These are phyloP conservation scores for Aspergillus awamori DNA, from an alignment of 2,329 filamentous ascomycete species.

Conservation along the genomic window DNA sequence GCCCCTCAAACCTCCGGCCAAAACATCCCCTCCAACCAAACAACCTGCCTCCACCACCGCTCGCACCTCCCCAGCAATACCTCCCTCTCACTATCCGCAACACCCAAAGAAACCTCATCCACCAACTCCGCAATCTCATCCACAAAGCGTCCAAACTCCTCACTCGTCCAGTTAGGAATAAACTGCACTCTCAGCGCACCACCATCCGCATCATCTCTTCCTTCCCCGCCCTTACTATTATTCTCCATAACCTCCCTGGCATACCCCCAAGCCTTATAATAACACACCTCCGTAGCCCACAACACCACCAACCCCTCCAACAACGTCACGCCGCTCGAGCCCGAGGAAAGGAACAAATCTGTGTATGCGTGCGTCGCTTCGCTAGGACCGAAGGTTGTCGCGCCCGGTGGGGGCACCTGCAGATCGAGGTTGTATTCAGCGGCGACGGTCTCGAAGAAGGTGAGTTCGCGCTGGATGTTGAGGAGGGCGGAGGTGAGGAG, in stretches of 20 bases:
- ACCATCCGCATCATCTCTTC: constrained; percentile 60
- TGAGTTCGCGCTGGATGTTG: constrained; percentile 68
- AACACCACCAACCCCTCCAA: constrained; percentile 73
- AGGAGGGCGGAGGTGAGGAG: constrained; percentile 66
- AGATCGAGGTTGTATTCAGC: constrained; percentile 61
- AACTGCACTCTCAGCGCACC: constrained; percentile 66
- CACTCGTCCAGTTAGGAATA: constrained; percentile 69
- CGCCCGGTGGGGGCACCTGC: constrained; percentile 37
- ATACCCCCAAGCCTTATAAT: constrained; percentile 61
- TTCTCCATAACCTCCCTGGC: constrained; percentile 39
- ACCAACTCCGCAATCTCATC: constrained; percentile 57
- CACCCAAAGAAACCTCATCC: constrained; percentile 54
- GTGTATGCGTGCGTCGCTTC: constrained; percentile 58
- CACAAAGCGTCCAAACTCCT: constrained; percentile 64
- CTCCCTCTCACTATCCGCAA: constrained; percentile 33
- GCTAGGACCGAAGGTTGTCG: constrained; percentile 33
- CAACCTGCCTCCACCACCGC: constrained; percentile 52
- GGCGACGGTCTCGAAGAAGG: constrained; percentile 68
- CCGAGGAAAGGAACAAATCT: constrained; percentile 62
- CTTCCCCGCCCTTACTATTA: constrained; percentile 4
- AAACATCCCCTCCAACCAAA: constrained; percentile 62
- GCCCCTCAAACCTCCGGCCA: constrained; percentile 52
- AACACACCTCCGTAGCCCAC: constrained; percentile 73
- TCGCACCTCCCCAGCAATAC: constrained; percentile 47
- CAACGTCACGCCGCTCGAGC: constrained; percentile 55